Evolutionary conservation across 2,329 filamentous ascomycete genomes (phyloP).

Genomic region (Myotisia sp.): DNA sequence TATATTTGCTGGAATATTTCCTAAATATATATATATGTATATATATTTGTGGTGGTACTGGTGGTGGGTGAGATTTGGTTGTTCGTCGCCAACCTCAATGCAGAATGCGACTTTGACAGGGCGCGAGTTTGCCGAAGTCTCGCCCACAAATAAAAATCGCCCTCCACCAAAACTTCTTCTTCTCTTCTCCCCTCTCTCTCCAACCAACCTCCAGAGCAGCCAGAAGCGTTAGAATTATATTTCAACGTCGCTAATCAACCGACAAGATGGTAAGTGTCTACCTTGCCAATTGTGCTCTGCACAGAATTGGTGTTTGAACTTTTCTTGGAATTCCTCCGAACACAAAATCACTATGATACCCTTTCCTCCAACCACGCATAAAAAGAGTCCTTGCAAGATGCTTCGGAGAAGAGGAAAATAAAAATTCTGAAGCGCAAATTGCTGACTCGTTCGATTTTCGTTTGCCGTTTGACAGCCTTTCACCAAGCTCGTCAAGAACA

Average conservation of each 20-base stretch:
- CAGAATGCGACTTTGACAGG: conserved; percentile 15
- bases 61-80: not conserved
- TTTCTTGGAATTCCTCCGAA: too few species aligned
- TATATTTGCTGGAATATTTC: not conserved
- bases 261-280: conserved; percentile 33
- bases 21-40: not conserved
- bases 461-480: conserved; percentile 60
- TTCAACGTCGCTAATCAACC: conserved; percentile 19
- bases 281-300: conserved; percentile 12
- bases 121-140: conserved; percentile 26
- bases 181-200: conserved; percentile 20
- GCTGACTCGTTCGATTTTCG: conserved; percentile 71
- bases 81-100: conserved; percentile 28
- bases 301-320: too few species aligned
- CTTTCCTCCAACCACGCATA: conserved; percentile 10
- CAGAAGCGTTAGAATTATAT: not conserved
- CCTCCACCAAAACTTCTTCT: conserved; percentile 13
- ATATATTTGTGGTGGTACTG: not conserved
- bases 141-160: conserved; percentile 27
- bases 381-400: conserved; percentile 96
- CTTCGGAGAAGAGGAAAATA: conserved; percentile 63
- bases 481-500: conserved; percentile 94
- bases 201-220: not conserved
- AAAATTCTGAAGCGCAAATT: conserved; percentile 95
- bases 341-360: too few species aligned